These are phyloP conservation scores for Amphicarpaea edgeworthii DNA, from an alignment of 306 rosid genomes.

Conservation along the genomic window DNA sequence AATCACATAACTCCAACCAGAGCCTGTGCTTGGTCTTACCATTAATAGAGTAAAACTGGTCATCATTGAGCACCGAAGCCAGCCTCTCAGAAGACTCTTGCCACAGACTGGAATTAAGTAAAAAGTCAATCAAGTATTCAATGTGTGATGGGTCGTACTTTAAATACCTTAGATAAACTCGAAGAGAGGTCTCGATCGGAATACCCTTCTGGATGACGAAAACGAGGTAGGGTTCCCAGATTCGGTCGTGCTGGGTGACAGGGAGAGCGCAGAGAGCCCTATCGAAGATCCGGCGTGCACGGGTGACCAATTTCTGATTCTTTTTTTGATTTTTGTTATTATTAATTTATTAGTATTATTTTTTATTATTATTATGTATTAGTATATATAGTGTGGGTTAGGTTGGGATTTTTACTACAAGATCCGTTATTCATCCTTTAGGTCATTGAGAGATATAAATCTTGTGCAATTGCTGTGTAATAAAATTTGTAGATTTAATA, in stretches of 20 bases:
- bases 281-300: conserved; percentile 77
- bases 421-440: no score
- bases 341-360: no score
- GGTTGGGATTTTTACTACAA: conserved; percentile 78
- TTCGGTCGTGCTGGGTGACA: conserved; percentile 89
- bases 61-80: conserved; percentile 86
- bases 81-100: conserved; percentile 89
- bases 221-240: conserved; percentile 83
- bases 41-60: conserved; percentile 76
- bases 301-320: conserved; percentile 64
- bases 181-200: conserved; percentile 85
- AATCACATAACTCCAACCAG: conserved; percentile 92
- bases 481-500: no score
- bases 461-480: conserved; percentile 43
- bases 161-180: conserved; percentile 91
- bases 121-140: conserved; percentile 86
- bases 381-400: no score
- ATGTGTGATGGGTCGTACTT: conserved; percentile 82
- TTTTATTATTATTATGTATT: no score
- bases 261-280: conserved; percentile 89
- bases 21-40: conserved; percentile 86
- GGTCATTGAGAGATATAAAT: conserved; percentile 79
- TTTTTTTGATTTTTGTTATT: no score
- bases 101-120: conserved; percentile 78
- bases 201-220: conserved; percentile 84